Evolutionary conservation across 495 filamentous ascomycete genomes (phyloP), one percentile per base, ranked within the genome.

Genomic region (Neurospora discreta): DNA sequence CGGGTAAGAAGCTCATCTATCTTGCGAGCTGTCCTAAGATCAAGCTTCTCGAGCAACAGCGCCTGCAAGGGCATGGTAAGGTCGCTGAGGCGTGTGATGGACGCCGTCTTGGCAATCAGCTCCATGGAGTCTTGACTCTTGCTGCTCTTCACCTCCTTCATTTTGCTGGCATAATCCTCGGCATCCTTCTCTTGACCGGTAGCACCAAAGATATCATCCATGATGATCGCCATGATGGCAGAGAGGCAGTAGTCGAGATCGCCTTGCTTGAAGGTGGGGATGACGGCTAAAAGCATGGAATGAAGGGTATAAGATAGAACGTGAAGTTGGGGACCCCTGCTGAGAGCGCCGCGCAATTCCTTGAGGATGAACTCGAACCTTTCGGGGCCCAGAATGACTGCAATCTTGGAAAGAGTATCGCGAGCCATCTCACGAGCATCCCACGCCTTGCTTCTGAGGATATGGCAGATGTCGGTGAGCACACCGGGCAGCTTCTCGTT

Each of bases 101-200:
- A 93, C 9, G 93, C 88, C 65, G 88, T 91, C 78, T 89, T 90
- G 30, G 95, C 91, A 70, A 98, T 85, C 70, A 98, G 84, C 76
- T 98, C 95, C 92, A 98, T 97, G 5, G 96, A 97, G 75, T 98
- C 95, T 75, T 91, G 96, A 77, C 94, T 97, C 83, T 97, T 98
- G 84, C 91, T 98, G 77, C 91, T 94, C 83, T 97, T 98, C 23
- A 98, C 91, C 82, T 99, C 95, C 81, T 93, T 96, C 92, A 97
- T 97, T 77, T 93, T 90, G 81, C 92, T 97, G 71, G 91, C 88
- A 78, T 99, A 99, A 58, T 94, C 95, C 74, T 95, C 94, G 0
- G 95, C 94, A 75, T 99, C 95, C 78, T 99, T 99, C 77, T 99
- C 95, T 82, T 95, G 90, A 16, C 95, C 95, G n/a, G 90, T 89